Evolutionary conservation across 2,329 filamentous ascomycete species (phyloP).

Genomic region (Colletotrichum sp.): DNA sequence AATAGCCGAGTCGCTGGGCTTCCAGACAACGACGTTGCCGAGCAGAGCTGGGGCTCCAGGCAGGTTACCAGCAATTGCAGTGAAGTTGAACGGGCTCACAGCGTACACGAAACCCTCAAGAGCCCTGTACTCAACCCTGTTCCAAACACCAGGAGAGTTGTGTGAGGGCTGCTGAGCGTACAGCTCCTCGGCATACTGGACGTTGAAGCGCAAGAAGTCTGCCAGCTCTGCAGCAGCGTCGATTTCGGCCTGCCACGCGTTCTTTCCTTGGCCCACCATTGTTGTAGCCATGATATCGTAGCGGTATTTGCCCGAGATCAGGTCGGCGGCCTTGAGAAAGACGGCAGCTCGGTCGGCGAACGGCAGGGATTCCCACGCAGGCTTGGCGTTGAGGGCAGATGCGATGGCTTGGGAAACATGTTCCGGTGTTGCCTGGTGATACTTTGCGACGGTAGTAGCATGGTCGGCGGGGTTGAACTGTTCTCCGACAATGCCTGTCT

Average conservation of each 20-base stretch:
- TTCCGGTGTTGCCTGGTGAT: conserved; percentile 76
- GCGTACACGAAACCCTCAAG: conserved; percentile 97
- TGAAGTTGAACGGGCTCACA: conserved; percentile 96
- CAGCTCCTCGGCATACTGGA: conserved; percentile 90
- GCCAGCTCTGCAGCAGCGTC: conserved; percentile 90
- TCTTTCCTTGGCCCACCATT: conserved; percentile 97
- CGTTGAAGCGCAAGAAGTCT: conserved; percentile 94
- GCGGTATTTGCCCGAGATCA: conserved; percentile 90
- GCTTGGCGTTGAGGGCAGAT: conserved; percentile 83
- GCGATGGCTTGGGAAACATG: conserved; percentile 80
- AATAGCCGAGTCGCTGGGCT: conserved; percentile 89
- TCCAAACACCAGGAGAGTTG: conserved; percentile 87
- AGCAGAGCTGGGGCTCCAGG: conserved; percentile 83
- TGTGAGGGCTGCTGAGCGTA: conserved; percentile 87
- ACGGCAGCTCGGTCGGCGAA: conserved; percentile 91
- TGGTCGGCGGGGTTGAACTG: conserved; percentile 89
- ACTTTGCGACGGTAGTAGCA: conserved; percentile 76
- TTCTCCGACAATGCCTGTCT: conserved; percentile 65
- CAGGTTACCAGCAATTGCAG: conserved; percentile 89
- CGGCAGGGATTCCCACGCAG: conserved; percentile 82
- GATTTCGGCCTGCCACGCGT: conserved; percentile 99
- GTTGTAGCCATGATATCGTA: conserved; percentile 97
- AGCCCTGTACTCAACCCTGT: conserved; percentile 86
- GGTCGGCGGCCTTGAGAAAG: conserved; percentile 94
- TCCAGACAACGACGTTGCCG: conserved; percentile 96